These are phyloP conservation scores for Fraxinus angustifolia DNA, from an alignment of 305 asterid species.

Conservation along the genomic window DNA sequence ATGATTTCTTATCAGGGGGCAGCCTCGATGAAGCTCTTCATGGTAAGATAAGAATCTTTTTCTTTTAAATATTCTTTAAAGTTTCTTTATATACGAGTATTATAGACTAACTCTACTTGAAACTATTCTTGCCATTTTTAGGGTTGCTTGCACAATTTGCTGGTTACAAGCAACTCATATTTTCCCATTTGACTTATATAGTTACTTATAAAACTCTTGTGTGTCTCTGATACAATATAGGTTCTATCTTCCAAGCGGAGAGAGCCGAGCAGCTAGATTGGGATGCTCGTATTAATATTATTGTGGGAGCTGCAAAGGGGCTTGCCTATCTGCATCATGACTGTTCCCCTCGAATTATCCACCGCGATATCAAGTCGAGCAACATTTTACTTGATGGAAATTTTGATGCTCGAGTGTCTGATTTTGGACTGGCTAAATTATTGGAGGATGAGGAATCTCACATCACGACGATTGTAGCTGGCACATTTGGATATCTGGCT, in stretches of 20 bases:
- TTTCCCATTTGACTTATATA: not conserved
- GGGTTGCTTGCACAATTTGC: not conserved
- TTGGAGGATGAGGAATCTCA: slow-evolving; percentile 94
- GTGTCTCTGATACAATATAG: not conserved
- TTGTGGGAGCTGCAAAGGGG: slow-evolving; percentile 91
- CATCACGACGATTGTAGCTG: slow-evolving; percentile 95
- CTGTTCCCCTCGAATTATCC: slow-evolving; percentile 90
- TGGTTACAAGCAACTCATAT: not conserved
- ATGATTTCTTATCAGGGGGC: slow-evolving; percentile 90
- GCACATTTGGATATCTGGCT: slow-evolving; percentile 93
- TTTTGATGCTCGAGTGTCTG: slow-evolving; percentile 94
- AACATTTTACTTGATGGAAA: slow-evolving; percentile 86
- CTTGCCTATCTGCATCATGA: slow-evolving; percentile 93
- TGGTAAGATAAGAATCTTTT: slow-evolving; percentile 45
- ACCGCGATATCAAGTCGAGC: slow-evolving; percentile 92
- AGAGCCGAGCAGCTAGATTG: slow-evolving; percentile 85
- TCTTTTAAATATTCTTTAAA: not conserved
- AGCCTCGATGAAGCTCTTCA: slow-evolving; percentile 96
- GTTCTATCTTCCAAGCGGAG: slow-evolving; percentile 38
- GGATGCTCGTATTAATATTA: slow-evolving; percentile 78
- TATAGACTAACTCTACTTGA: slow-evolving; percentile 1
- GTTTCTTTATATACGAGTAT: not conserved
- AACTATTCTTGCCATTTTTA: not conserved
- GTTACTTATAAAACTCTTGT: not conserved
- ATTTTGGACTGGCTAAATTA: slow-evolving; percentile 89